Base-by-base conservation (phyloP, 2,329 filamentous ascomycete species). In the Trichoderma gracile region DNA sequence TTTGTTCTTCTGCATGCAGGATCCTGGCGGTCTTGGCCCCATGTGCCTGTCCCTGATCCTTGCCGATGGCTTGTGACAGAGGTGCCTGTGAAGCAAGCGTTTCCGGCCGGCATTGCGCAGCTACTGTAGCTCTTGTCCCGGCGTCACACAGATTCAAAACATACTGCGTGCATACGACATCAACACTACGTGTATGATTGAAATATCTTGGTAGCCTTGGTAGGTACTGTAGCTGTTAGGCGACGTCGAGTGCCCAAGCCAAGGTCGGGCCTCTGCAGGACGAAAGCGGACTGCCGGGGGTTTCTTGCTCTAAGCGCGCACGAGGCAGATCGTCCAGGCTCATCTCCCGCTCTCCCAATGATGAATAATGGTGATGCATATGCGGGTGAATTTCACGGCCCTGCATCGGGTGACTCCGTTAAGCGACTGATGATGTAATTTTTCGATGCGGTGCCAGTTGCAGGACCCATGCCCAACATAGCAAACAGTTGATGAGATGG, bases 401-500 rank as follows among this genome's bases (percentile, higher is more conserved):
- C 21, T 59, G 56, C 55, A 58, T 38, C 33, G 33, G 33, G 33
- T 47, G 55, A 17, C 1, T 25, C 19, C 45, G 33, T 38, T 14
- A 38, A 38, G 33, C 33, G 33, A 38, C 33, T 38, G 33, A 58
- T 59, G 56, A 59, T 59, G 56, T 59, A 49, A 59, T 59, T 40
- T 27, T 47, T 42, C 43, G 25, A 23, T 46, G 12, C 33, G 33
- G 14, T 38, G 33, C 25, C 25, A 27, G 7, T 27, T 27, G 30
- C 30, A 10, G 30, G 1, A 33, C 33, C 33, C 33, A 38, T 38
- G 33, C 33, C 33, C 33, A 38, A 38, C 33, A 3, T 38, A 12
- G 33, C 33, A 38, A 14, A 14, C 33, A 38, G 33, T 38, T 1
- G 33, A 38, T 12, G 33, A 38, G 12, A 38, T 38, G 33, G 2